Base-by-base conservation (phyloP, 1,284 basidiomycete species). In the Heterobasidion occidentale region DNA sequence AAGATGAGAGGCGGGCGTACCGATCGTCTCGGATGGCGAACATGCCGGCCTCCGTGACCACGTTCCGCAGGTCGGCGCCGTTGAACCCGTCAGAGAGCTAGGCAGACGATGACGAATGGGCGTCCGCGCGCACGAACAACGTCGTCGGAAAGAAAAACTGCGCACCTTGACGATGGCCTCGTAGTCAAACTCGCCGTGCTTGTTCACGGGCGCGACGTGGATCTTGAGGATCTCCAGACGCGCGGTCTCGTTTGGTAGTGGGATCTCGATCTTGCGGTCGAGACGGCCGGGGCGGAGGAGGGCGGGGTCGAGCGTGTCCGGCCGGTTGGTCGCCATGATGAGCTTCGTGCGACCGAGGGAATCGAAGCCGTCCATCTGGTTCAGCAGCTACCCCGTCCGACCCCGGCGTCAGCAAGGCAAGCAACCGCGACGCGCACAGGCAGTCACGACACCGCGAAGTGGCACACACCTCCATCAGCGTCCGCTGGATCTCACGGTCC, bases 311-410 rank as follows among this genome's bases (percentile, higher is more conserved):
- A 99, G 84, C 2, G 96, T 98, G 71, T 98, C 95, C 1, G 94
- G 94, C 68, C 94, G 80, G 77, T 97, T 97, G 38, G 94, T 97
- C 3, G 94, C 95, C 94, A 99, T 98, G 73, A 99, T 99, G 57
- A 99, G 84, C 74, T 99, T 99, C 46, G 95, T 99, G 65, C 81
- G 82, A 53, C 96, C 97, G 27, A 98, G 79, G 14, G 94, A 92
- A 73, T 99, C 97, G 76, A 99, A 99, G 36, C 97, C 97, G 70
- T 99, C 97, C 94, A 99, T 97, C 74, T 99, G 96, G 70, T 99
- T 99, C 50, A 99, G 81, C 36, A 99, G 78, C 92, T 94, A 42
- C 4, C 2, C n/a, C n/a, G n/a, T n/a, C n/a, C n/a, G n/a, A n/a
- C n/a, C 11, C 38, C n/a, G 11, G 12, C 38, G 38, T 42, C 38